Percentiles rank a stretch among this genome's conserved stretches.
These are phyloP conservation scores for Aspergillus campestris DNA, from an alignment of 495 filamentous ascomycete species.

Conservation along the genomic window DNA sequence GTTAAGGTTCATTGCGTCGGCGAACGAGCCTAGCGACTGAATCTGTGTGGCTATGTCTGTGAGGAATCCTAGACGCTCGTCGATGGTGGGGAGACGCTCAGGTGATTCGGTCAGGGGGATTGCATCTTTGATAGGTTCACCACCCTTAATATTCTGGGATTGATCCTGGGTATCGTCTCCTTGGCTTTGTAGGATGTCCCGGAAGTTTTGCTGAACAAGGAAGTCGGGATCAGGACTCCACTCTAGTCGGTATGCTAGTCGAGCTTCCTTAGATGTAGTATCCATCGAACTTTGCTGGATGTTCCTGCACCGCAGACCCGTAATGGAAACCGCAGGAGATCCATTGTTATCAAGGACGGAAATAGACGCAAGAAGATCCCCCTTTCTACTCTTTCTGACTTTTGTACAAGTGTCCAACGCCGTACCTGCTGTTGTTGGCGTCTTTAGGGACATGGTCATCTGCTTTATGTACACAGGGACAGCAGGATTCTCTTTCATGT, in stretches of 20 bases:
- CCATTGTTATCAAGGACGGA: not conserved
- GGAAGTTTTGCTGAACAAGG: not conserved
- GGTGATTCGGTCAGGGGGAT: not conserved
- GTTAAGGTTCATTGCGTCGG: too few relatives aligned
- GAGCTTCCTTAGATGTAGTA: not conserved
- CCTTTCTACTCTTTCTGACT: not conserved
- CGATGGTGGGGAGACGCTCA: too few relatives aligned
- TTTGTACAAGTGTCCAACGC: constrained; percentile 11
- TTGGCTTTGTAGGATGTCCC: not conserved
- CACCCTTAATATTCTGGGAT: not conserved
- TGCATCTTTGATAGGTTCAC: not conserved
- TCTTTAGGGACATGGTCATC: constrained; percentile 13
- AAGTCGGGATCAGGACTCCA: constrained; percentile 15
- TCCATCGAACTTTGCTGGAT: constrained; percentile 1
- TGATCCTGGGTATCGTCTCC: not conserved
- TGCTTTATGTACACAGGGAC: constrained; percentile 22
- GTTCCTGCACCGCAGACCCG: constrained; percentile 11
- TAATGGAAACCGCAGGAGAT: constrained; percentile 8
- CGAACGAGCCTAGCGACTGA: too few relatives aligned
- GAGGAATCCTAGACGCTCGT: too few relatives aligned
- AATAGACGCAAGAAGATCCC: constrained; percentile 10
- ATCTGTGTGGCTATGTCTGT: too few relatives aligned
- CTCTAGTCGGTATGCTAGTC: constrained; percentile 12
- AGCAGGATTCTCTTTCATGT: constrained; percentile 8
- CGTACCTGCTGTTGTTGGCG: constrained; percentile 8